A percentile compares a stretch with the other conserved stretches of the same genome.
Conservation (phyloP, 1,284 basidiomycete species). For the Chondrostereum purpureum region DNA sequence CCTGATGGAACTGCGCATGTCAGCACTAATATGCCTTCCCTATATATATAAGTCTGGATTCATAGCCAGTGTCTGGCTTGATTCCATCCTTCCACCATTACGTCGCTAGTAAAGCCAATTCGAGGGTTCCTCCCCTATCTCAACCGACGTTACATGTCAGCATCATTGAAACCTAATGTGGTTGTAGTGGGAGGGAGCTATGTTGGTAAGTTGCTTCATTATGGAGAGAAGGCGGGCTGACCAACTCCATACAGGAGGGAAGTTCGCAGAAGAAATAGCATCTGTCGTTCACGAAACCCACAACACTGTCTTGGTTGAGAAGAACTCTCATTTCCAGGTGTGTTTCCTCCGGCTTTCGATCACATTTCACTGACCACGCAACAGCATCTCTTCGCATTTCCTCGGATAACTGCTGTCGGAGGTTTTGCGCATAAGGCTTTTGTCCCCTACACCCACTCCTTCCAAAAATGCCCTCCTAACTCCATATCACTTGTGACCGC, state of each 20-base stretch:
- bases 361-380: background rate
- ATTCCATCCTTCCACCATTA: too few relatives aligned
- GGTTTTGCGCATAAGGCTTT: conserved; percentile 37
- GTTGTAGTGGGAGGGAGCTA: conserved; percentile 22
- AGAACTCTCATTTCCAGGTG: conserved; percentile 35
- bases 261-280: conserved; percentile 29
- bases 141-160: too few relatives aligned
- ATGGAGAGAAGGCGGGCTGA: too few relatives aligned
- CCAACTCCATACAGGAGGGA: conserved; percentile 11
- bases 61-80: too few relatives aligned
- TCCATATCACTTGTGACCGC: conserved; percentile 19
- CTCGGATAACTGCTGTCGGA: conserved; percentile 33
- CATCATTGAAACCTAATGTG: conserved; percentile 15
- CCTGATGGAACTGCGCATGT: too few relatives aligned
- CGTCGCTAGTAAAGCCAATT: too few relatives aligned
- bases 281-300: conserved; percentile 28
- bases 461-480: conserved; percentile 17
- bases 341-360: background rate
- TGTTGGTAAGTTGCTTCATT: conserved; percentile 11
- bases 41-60: too few relatives aligned
- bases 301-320: conserved; percentile 33
- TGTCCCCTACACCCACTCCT: conserved; percentile 31
- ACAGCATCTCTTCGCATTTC: conserved; percentile 31
- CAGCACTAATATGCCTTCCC: too few relatives aligned
- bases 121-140: too few relatives aligned